Percentiles rank a stretch among this genome's conserved stretches.
Conservation (phyloP, 352 stramenopile genomes). For the Globisporangium radiosum region DNA sequence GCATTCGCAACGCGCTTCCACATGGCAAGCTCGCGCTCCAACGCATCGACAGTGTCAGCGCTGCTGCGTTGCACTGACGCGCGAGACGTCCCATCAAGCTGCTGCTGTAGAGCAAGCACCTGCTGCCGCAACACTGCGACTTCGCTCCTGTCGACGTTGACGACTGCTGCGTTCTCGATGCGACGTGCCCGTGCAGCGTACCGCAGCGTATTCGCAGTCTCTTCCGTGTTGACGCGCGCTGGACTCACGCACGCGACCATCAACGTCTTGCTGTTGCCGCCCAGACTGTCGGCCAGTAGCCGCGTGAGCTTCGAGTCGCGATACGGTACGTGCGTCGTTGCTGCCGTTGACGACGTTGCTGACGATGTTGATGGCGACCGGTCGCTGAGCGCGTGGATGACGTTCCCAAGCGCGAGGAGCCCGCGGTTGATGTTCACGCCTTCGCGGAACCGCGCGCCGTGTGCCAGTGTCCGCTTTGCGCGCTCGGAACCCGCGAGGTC, state of each 20-base stretch:
- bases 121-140: conserved; percentile 59
- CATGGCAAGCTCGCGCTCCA: conserved; percentile 13
- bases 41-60: neutral
- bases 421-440: conserved; percentile 93
- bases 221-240: conserved; percentile 80
- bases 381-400: conserved; percentile 91
- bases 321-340: conserved; percentile 67
- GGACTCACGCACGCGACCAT: conserved; percentile 87
- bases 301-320: conserved; percentile 89
- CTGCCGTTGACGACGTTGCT: conserved; percentile 12
- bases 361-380: conserved; percentile 6
- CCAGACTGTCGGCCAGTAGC: conserved; percentile 83
- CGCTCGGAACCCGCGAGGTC: conserved; percentile 95
- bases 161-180: conserved; percentile 96
- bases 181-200: conserved; percentile 95
- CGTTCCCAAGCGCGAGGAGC: conserved; percentile 92
- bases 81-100: neutral
- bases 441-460: conserved; percentile 88
- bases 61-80: neutral
- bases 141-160: conserved; percentile 94
- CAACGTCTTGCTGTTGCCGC: conserved; percentile 88
- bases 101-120: conserved; percentile 29
- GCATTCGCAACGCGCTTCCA: conserved; percentile 27
- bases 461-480: conserved; percentile 82
- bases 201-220: conserved; percentile 95